These are phyloP conservation scores for Sporothrix dimorphospora DNA, from an alignment of 2,329 filamentous ascomycete species.

Conservation along the genomic window DNA sequence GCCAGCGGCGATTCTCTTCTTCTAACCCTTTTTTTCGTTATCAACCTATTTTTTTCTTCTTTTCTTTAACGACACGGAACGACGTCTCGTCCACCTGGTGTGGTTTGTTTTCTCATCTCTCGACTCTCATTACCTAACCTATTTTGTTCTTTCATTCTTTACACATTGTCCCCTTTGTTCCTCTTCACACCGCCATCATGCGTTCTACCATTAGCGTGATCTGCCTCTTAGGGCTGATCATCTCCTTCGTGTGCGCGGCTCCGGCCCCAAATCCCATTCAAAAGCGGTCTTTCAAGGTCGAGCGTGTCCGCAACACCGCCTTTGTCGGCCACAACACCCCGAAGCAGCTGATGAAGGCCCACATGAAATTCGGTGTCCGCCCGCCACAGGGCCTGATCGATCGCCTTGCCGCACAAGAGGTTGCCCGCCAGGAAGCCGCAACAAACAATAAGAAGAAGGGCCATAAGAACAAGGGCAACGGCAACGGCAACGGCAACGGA, in stretches of 20 bases:
- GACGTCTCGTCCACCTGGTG: constrained; percentile 36
- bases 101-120: constrained; percentile 31
- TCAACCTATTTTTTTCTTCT: background rate
- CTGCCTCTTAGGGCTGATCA: constrained; percentile 53
- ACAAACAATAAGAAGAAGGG: constrained; percentile 17
- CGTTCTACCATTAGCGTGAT: constrained; percentile 37
- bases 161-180: constrained; percentile 21
- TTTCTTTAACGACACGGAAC: constrained; percentile 2
- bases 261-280: constrained; percentile 49
- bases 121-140: background rate
- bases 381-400: constrained; percentile 50
- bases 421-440: constrained; percentile 34
- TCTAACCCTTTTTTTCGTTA: background rate
- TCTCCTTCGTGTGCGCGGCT: constrained; percentile 48
- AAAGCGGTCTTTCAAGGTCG: constrained; percentile 65
- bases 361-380: constrained; percentile 67
- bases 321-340: constrained; percentile 61
- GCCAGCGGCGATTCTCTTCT: constrained; percentile 24
- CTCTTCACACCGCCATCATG: constrained; percentile 33
- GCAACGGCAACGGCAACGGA: constrained; percentile 19
- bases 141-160: constrained; percentile 3
- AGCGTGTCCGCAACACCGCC: constrained; percentile 58
- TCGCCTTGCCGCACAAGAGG: constrained; percentile 39
- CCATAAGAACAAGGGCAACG: constrained; percentile 21
- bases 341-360: constrained; percentile 65